Conservation (phyloP, 2,329 filamentous ascomycete genomes). For the Curvularia sp. region DNA sequence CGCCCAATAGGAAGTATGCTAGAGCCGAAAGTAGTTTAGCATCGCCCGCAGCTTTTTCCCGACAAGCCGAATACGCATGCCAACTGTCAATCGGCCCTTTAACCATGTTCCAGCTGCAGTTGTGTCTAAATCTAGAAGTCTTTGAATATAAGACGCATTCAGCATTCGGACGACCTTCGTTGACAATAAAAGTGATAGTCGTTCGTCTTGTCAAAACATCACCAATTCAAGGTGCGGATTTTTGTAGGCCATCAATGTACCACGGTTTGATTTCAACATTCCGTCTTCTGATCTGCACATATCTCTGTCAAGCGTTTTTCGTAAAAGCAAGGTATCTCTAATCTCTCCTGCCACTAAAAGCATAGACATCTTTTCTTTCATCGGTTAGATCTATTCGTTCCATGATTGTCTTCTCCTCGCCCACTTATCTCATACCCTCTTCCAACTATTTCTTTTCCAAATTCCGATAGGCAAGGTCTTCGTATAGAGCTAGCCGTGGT, state of each 20-base stretch:
- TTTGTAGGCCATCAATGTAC: neutral
- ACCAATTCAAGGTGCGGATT: no score
- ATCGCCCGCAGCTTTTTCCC: conserved; percentile 23
- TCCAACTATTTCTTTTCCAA: neutral
- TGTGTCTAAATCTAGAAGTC: neutral
- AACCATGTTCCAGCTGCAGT: conserved; percentile 2
- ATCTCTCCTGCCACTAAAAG: neutral
- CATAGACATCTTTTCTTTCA: neutral
- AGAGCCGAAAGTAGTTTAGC: conserved; percentile 21
- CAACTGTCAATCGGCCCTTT: conserved; percentile 14
- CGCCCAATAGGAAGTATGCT: conserved; percentile 18
- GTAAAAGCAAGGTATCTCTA: neutral
- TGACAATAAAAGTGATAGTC: neutral
- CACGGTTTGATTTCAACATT: neutral
- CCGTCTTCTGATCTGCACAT: neutral
- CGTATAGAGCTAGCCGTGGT: neutral
- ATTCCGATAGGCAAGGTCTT: neutral
- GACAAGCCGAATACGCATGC: conserved; percentile 24
- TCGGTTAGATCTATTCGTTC: neutral
- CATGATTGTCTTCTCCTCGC: neutral
- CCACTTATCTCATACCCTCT: no score
- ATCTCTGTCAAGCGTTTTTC: neutral
- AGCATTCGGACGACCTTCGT: neutral
- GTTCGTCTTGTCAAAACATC: no score
- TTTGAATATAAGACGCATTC: neutral